Percentiles rank a stretch among this genome's conserved stretches.
Evolutionary conservation across 1,139 yeast species (phyloP).

Genomic region (Candida sojae): DNA sequence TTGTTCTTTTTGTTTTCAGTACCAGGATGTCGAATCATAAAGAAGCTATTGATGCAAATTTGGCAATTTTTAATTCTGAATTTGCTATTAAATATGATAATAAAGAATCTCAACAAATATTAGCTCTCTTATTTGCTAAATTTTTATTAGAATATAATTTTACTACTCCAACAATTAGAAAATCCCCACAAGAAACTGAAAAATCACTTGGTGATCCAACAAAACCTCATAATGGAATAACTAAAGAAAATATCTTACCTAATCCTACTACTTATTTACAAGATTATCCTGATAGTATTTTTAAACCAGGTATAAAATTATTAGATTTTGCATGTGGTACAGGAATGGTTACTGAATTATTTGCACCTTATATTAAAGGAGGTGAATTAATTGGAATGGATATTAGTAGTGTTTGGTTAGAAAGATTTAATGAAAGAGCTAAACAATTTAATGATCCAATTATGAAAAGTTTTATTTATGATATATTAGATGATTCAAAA

Average conservation of each 20-base stretch:
- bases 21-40: constrained; percentile 15
- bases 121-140: constrained; percentile 23
- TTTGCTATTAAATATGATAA: constrained; percentile 26
- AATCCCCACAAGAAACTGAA: constrained; percentile 16
- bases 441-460: constrained; percentile 7
- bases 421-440: constrained; percentile 22
- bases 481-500: constrained; percentile 27
- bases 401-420: constrained; percentile 31
- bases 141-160: constrained; percentile 23
- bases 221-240: constrained; percentile 16
- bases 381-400: constrained; percentile 38
- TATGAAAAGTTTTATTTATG: constrained; percentile 23
- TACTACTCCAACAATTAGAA: constrained; percentile 13
- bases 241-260: constrained; percentile 16
- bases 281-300: constrained; percentile 17
- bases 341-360: constrained; percentile 33
- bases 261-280: constrained; percentile 12
- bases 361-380: constrained; percentile 29
- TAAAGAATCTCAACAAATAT: constrained; percentile 18
- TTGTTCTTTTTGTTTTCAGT: neutral
- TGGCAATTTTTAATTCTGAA: constrained; percentile 20
- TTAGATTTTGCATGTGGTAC: constrained; percentile 52
- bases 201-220: constrained; percentile 20
- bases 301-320: constrained; percentile 28
- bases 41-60: constrained; percentile 28